Evolutionary conservation across 345 rosid genomes (phyloP), one percentile per base, ranked within the genome.

Genomic region (Linum lewisii): DNA sequence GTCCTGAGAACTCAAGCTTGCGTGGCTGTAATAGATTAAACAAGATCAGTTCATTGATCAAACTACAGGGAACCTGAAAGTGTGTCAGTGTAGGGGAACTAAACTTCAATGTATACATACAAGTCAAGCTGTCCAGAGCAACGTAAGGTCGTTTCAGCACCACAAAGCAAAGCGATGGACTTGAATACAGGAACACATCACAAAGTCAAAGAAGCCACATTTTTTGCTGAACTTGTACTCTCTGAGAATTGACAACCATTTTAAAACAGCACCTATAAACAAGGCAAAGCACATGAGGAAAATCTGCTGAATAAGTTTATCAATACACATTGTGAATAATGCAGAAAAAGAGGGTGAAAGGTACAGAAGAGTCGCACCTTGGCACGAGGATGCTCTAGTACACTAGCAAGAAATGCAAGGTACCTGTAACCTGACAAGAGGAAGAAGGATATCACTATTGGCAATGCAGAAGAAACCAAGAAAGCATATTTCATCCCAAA

Each of bases 311-410:
- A 29, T 29, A 29, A 29, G 34, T 29, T 29, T 29, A 8, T 29
- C 34, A 29, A 4, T 8, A 8, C 34, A n/a, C n/a, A n/a, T n/a
- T n/a, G n/a, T n/a, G n/a, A 29, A 29, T 29, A 29, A 29, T 8
- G 4, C 1, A 29, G 34, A 8, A 29, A 61, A 6, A 26, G 44
- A 7, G 8, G 23, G 8, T 24, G n/a, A 57, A 23, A 25, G 21
- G n/a, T 29, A 65, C 54, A 58, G 50, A 62, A 67, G 42, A 54
- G 7, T 49, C 60, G 61, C 57, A 93, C 99, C 94, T 85, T 85
- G 51, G 91, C 81, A 62, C 50, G 68, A 6, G 95, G 97, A 87
- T 93, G 99, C 76, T 93, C 97, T 80, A 89, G 58, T 68, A 93
- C 73, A 72, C 81, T 65, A 67, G 87, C 82, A 64, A 89, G 72